Percentiles rank a stretch among this genome's conserved stretches.
These are phyloP conservation scores for Coniochaeta prunicola DNA, from an alignment of 2,329 filamentous ascomycete genomes.

Conservation along the genomic window DNA sequence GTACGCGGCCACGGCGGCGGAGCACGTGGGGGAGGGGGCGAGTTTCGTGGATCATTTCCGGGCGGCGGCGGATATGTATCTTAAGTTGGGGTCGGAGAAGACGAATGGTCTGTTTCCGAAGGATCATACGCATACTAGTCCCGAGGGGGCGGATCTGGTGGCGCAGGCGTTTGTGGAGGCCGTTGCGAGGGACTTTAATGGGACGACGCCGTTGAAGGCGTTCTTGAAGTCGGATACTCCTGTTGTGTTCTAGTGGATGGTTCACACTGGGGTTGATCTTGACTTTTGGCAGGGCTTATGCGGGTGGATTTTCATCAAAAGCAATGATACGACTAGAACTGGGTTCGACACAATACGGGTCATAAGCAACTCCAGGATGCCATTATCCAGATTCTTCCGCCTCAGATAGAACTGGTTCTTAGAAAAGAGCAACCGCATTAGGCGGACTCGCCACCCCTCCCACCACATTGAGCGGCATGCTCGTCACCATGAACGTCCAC, in stretches of 20 bases:
- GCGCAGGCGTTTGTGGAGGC: constrained; percentile 52
- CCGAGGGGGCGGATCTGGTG: constrained; percentile 44
- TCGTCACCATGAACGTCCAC: constrained; percentile 12
- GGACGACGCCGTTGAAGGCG: constrained; percentile 17
- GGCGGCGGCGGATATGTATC: constrained; percentile 43
- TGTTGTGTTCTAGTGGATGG: constrained; percentile 17
- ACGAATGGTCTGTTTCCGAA: constrained; percentile 45
- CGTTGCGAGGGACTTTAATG: constrained; percentile 15
- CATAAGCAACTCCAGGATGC: no score
- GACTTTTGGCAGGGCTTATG: no score
- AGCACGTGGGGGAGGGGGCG: constrained; percentile 33
- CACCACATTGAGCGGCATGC: constrained; percentile 10
- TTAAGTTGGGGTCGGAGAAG: constrained; percentile 34
- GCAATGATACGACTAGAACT: no score
- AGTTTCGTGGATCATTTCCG: constrained; percentile 51
- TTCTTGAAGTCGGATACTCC: constrained; percentile 15
- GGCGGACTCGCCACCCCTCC: constrained; percentile 12
- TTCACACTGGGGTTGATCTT: no score
- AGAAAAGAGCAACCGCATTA: constrained; percentile 11
- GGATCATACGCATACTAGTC: constrained; percentile 56
- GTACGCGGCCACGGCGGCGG: constrained; percentile 32
- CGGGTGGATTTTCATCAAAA: no score
- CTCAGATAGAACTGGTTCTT: no score
- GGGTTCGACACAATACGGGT: no score
- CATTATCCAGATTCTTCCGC: no score